These are phyloP conservation scores for Manihot esculenta DNA, from an alignment of 441 rosid genomes.

Conservation along the genomic window DNA sequence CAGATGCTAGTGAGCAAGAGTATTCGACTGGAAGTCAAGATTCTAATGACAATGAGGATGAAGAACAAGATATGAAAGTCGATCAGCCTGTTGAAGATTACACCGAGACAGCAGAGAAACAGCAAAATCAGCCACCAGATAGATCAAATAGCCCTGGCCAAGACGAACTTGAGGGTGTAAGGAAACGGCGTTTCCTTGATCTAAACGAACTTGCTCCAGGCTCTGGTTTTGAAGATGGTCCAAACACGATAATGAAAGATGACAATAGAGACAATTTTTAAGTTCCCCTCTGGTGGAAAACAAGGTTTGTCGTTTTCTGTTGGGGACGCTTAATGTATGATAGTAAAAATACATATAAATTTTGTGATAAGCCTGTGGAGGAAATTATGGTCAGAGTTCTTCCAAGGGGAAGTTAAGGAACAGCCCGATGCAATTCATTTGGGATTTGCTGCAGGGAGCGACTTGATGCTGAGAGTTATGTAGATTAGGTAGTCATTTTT, in stretches of 20 bases:
- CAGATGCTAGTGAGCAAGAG: conserved; percentile 62
- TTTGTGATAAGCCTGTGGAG: conserved; percentile 47
- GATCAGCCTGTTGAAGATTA: conserved; percentile 48
- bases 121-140: conserved; percentile 46
- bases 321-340: conserved; percentile 45
- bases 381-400: conserved; percentile 32
- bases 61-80: conserved; percentile 52
- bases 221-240: conserved; percentile 87
- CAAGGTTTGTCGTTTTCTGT: conserved; percentile 32
- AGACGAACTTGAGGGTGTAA: conserved; percentile 59
- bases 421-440: conserved; percentile 36
- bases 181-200: conserved; percentile 79
- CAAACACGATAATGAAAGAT: conserved; percentile 65
- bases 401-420: conserved; percentile 36
- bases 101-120: conserved; percentile 43
- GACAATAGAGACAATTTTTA: conserved; percentile 61
- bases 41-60: conserved; percentile 59
- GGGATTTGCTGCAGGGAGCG: conserved; percentile 41
- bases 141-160: conserved; percentile 50
- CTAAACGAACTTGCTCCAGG: conserved; percentile 91
- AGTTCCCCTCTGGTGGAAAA: conserved; percentile 38
- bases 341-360: conserved; percentile 41
- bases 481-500: conserved; percentile 71
- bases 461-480: conserved; percentile 43
- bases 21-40: conserved; percentile 72